phyloP scores from a whole-genome alignment of 768 basidiomycete species.

The Trametes villosa region DNA sequence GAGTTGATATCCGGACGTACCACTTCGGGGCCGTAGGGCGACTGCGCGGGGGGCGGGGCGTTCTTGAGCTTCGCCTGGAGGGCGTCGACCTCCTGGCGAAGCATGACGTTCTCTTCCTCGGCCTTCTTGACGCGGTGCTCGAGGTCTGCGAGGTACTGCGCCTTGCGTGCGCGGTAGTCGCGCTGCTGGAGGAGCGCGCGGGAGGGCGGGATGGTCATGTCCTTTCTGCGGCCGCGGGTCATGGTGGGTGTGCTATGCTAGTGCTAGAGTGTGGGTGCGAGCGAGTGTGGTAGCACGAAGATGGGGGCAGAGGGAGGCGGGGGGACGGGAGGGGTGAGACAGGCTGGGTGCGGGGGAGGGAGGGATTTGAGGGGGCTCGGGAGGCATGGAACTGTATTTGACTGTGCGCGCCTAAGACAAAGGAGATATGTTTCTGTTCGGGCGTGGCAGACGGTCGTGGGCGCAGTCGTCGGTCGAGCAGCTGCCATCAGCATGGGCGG shows the following conservation, averaged over 20 bases:
- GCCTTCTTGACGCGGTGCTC: conserved; percentile 56
- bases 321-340: conserved; percentile 2
- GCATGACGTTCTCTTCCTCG: conserved; percentile 57
- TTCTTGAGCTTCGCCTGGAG: conserved; percentile 43
- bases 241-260: conserved; percentile 37
- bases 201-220: conserved; percentile 61
- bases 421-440: conserved; percentile 13
- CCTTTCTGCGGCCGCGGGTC: conserved; percentile 70
- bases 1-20: conserved; percentile 30
- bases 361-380: conserved; percentile 17
- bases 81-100: conserved; percentile 53
- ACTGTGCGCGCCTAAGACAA: conserved; percentile 22
- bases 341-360: not conserved
- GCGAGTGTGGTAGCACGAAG: not conserved
- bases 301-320: not conserved
- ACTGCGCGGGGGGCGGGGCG: conserved; percentile 23
- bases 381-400: conserved; percentile 23
- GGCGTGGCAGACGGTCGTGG: conserved; percentile 7
- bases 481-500: conserved; percentile 25
- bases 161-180: conserved; percentile 66
- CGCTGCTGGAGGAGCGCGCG: conserved; percentile 65
- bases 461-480: not conserved
- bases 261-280: not conserved
- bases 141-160: conserved; percentile 57
- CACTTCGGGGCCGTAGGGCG: conserved; percentile 33